Percentiles rank a stretch among this genome's conserved stretches.
Conservation (phyloP, 768 basidiomycete genomes). For the Lentinula aciculospora region DNA sequence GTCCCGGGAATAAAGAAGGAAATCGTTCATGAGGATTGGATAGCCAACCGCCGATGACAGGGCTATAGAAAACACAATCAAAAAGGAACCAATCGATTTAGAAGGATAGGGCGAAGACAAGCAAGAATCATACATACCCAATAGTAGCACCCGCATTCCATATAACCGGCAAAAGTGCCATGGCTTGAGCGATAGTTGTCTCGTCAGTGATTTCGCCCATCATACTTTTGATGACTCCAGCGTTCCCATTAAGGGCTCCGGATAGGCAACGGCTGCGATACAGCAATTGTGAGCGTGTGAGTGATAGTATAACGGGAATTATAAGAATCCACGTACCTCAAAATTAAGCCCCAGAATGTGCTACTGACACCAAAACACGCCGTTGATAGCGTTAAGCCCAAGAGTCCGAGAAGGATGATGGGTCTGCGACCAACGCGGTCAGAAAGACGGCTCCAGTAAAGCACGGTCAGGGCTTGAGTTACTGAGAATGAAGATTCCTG, state of each 20-base stretch:
- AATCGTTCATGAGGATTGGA: conserved; percentile 46
- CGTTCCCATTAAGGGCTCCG: conserved; percentile 20
- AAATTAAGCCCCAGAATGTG: conserved; percentile 39
- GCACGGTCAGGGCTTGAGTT: conserved; percentile 43
- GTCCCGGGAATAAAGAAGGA: conserved; percentile 36
- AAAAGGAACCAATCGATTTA: neutral
- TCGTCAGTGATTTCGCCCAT: conserved; percentile 46
- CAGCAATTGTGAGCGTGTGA: too few species aligned
- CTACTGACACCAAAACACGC: conserved; percentile 46
- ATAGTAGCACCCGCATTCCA: conserved; percentile 9
- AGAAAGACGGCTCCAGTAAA: conserved; percentile 49
- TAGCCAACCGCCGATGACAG: conserved; percentile 43
- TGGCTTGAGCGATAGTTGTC: conserved; percentile 37
- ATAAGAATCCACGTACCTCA: conserved; percentile 31
- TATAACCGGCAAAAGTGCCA: conserved; percentile 8
- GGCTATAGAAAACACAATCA: conserved; percentile 22
- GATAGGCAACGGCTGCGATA: conserved; percentile 6
- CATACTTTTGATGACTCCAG: conserved; percentile 50
- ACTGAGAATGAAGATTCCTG: conserved; percentile 51
- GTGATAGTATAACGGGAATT: too few species aligned
- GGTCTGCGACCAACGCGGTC: conserved; percentile 49
- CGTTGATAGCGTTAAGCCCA: conserved; percentile 38
- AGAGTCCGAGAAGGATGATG: conserved; percentile 39
- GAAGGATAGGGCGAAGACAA: neutral
- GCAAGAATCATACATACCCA: conserved; percentile 14